Conservation (phyloP, 441 rosid species). For the Gossypium davidsonii region DNA sequence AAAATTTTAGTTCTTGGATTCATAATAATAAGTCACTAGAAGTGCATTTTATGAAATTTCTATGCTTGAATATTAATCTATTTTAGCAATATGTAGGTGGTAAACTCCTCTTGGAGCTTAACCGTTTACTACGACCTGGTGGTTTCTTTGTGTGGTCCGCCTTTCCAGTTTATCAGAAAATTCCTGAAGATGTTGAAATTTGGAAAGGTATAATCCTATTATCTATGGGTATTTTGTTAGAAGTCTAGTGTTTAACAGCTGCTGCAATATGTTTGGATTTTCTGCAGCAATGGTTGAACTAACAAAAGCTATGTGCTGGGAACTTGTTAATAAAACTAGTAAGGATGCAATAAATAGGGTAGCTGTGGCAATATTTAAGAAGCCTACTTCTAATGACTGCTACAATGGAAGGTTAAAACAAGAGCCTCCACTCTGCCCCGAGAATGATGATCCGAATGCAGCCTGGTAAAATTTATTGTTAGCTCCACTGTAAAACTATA, state of each 20-base stretch:
- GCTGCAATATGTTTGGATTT: slow-evolving; percentile 14
- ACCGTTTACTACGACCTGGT: slow-evolving; percentile 85
- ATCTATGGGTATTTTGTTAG: background rate
- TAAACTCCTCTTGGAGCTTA: slow-evolving; percentile 88
- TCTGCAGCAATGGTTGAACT: slow-evolving; percentile 74
- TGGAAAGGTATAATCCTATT: slow-evolving; percentile 58
- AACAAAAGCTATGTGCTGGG: slow-evolving; percentile 80
- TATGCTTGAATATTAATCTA: slow-evolving; percentile 4
- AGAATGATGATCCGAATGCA: slow-evolving; percentile 87
- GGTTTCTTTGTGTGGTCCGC: slow-evolving; percentile 98
- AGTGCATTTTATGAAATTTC: background rate
- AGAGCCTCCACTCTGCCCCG: slow-evolving; percentile 63
- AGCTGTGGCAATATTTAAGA: slow-evolving; percentile 69
- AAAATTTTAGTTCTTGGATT: background rate
- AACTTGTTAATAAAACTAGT: slow-evolving; percentile 46
- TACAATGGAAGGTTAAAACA: slow-evolving; percentile 57
- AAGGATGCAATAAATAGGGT: slow-evolving; percentile 61
- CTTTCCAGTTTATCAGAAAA: slow-evolving; percentile 89
- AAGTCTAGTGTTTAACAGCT: slow-evolving; percentile 17
- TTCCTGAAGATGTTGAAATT: slow-evolving; percentile 64
- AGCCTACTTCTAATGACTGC: slow-evolving; percentile 74
- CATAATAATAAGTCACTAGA: background rate
- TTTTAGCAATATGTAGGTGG: slow-evolving; percentile 50
- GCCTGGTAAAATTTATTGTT: slow-evolving; percentile 50
- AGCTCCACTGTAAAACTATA: background rate